Evolutionary conservation across 1,284 basidiomycete species (phyloP).

Genomic region (Rhodotorula sp.): DNA sequence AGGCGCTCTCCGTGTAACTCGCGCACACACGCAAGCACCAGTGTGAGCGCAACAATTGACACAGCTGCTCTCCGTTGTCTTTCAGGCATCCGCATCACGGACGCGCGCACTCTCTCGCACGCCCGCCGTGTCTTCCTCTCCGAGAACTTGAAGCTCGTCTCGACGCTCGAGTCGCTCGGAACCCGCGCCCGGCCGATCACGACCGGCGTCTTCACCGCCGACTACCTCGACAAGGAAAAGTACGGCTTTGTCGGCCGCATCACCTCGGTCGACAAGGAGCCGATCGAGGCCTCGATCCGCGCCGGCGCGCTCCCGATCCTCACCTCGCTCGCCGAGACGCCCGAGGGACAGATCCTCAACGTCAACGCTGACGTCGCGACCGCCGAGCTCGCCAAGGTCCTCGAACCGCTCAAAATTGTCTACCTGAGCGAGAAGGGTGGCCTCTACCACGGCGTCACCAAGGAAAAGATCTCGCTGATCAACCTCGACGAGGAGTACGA

Average conservation of each 20-base stretch:
- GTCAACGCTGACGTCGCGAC: conserved; percentile 97
- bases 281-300: conserved; percentile 88
- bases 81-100: conserved; percentile 81
- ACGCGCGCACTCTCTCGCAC: conserved; percentile 84
- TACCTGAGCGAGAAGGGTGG: conserved; percentile 99
- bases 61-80: neutral
- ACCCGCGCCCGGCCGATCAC: conserved; percentile 93
- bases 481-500: conserved; percentile 99
- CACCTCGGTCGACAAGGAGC: conserved; percentile 86
- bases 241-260: conserved; percentile 95
- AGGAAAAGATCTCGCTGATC: conserved; percentile 91
- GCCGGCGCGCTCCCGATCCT: conserved; percentile 91
- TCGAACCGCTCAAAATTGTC: conserved; percentile 98
- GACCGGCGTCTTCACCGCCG: conserved; percentile 90
- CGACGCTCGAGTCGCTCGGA: conserved; percentile 83
- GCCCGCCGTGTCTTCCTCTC: conserved; percentile 94
- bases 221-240: conserved; percentile 88
- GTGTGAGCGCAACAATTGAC: no score
- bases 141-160: conserved; percentile 89
- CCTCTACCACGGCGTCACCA: conserved; percentile 92
- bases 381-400: conserved; percentile 89
- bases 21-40: no score
- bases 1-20: no score
- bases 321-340: conserved; percentile 83
- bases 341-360: conserved; percentile 90